Conservation (phyloP, 768 basidiomycete species). For the Suillus weaverae region DNA sequence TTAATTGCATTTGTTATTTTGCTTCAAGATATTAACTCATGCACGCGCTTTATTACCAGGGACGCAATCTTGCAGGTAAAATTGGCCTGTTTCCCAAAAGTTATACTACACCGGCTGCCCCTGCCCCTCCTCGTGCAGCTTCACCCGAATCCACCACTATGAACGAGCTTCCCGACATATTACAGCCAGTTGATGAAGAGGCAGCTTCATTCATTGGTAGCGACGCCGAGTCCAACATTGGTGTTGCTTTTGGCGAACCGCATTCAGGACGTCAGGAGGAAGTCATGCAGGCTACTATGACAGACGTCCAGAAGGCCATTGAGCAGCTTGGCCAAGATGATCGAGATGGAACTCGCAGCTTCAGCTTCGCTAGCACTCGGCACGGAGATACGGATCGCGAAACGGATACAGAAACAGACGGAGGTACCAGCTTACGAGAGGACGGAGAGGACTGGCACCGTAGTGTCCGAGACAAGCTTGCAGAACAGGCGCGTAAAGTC, state of each 20-base stretch:
- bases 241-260: conserved; percentile 27
- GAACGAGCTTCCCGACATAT: conserved; percentile 23
- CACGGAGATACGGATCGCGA: conserved; percentile 50
- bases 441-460: conserved; percentile 63
- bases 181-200: conserved; percentile 51
- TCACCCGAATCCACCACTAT: conserved; percentile 27
- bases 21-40: conserved; percentile 12
- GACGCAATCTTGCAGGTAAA: conserved; percentile 78
- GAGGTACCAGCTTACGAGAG: conserved; percentile 48
- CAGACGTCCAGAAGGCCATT: conserved; percentile 88
- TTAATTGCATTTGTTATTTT: conserved; percentile 14
- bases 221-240: conserved; percentile 26
- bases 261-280: conserved; percentile 38
- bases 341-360: conserved; percentile 62
- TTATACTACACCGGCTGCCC: conserved; percentile 71
- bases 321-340: conserved; percentile 73
- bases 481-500: conserved; percentile 64
- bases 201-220: conserved; percentile 34
- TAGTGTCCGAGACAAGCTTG: conserved; percentile 62
- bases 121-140: conserved; percentile 31
- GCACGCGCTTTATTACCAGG: conserved; percentile 45
- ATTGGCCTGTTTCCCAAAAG: conserved; percentile 89
- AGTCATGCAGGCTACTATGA: conserved; percentile 86
- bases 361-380: conserved; percentile 73
- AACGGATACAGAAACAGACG: conserved; percentile 50